Percentiles rank a stretch among this genome's conserved stretches.
phyloP scores from a whole-genome alignment of 768 basidiomycete genomes.

The Boletus rubescentipes region DNA sequence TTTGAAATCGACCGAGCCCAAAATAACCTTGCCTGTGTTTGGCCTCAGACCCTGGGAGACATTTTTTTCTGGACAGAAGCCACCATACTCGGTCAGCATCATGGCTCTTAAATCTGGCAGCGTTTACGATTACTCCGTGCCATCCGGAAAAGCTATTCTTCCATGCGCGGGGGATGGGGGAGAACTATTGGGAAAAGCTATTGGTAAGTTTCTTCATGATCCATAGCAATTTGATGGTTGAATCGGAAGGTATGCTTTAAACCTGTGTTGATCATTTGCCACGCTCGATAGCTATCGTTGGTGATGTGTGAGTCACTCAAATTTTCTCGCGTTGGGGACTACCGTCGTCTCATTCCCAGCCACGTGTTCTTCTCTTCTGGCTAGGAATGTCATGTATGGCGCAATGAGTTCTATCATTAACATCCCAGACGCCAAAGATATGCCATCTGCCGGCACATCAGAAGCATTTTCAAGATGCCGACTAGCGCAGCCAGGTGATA shows the following conservation, averaged over 20 bases:
- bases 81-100: slow-evolving; percentile 46
- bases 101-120: slow-evolving; percentile 37
- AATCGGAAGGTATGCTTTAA: neutral
- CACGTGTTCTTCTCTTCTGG: slow-evolving; percentile 3
- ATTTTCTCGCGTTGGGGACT: neutral
- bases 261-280: neutral
- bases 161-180: slow-evolving; percentile 46
- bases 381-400: slow-evolving; percentile 41
- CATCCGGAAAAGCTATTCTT: slow-evolving; percentile 35
- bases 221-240: neutral
- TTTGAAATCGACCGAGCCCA: slow-evolving; percentile 23
- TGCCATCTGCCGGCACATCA: neutral
- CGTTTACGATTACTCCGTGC: slow-evolving; percentile 41
- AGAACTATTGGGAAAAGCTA: slow-evolving; percentile 24
- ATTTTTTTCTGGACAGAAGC: slow-evolving; percentile 41
- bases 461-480: slow-evolving; percentile 15
- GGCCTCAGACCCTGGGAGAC: slow-evolving; percentile 42
- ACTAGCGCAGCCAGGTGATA: neutral
- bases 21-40: slow-evolving; percentile 1
- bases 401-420: neutral
- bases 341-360: neutral
- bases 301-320: slow-evolving; percentile 42
- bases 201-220: slow-evolving; percentile 35
- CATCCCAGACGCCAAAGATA: slow-evolving; percentile 1
- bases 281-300: slow-evolving; percentile 34